phyloP scores from a whole-genome alignment of 129 eudicot species.

The Erigeron canadensis region DNA sequence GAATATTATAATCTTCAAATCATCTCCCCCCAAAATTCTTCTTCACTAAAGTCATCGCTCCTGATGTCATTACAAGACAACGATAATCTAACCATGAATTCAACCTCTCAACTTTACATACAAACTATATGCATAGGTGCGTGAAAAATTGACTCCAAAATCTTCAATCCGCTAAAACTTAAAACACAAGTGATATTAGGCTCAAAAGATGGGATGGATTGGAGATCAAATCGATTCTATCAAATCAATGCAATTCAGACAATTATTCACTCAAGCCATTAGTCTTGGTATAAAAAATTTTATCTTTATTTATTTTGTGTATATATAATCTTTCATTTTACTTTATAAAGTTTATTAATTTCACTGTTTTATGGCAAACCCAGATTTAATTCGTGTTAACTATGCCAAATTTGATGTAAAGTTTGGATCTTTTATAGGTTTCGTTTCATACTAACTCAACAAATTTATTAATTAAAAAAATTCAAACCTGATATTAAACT shows the following conservation, averaged over 20 bases:
- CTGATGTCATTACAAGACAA: too few relatives aligned
- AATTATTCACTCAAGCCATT: slow-evolving; percentile 62
- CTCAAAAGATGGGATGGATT: slow-evolving; percentile 63
- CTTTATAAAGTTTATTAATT: not conserved
- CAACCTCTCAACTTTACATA: too few relatives aligned
- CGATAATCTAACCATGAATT: too few relatives aligned
- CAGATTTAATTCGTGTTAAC: not conserved
- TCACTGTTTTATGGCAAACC: not conserved
- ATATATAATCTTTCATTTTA: too few relatives aligned
- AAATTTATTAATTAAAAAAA: too few relatives aligned
- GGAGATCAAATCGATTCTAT: slow-evolving; percentile 73
- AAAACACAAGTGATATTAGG: slow-evolving; percentile 7
- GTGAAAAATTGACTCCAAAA: too few relatives aligned
- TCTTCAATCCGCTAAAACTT: slow-evolving; percentile 8
- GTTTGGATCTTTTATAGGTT: slow-evolving; percentile 17
- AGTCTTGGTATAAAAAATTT: slow-evolving; percentile 50
- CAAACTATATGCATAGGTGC: too few relatives aligned
- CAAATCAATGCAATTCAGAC: slow-evolving; percentile 72
- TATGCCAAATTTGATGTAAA: not conserved
- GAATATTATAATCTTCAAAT: too few relatives aligned
- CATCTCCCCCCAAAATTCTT: too few relatives aligned
- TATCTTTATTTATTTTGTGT: not conserved
- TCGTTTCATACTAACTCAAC: not conserved
- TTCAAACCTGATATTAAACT: too few relatives aligned
- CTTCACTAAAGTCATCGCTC: too few relatives aligned